These are phyloP conservation scores for Gastroboletus turbinatus DNA, from an alignment of 1,284 basidiomycete species.

Conservation along the genomic window DNA sequence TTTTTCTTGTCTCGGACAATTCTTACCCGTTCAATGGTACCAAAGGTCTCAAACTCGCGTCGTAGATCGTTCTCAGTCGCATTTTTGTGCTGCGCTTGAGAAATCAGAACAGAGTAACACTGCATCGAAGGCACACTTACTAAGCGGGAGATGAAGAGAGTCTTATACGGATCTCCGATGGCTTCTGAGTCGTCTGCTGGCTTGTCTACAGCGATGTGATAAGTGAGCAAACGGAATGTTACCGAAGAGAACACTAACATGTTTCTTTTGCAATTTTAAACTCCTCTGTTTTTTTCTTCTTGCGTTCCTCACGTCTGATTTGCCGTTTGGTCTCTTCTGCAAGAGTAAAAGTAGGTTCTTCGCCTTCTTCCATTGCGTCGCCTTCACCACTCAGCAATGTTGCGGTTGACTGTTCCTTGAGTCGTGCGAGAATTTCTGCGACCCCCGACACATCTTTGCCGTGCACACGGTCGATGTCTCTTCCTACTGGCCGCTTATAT, in stretches of 20 bases:
- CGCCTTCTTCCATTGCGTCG: constrained; percentile 74
- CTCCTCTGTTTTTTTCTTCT: constrained; percentile 76
- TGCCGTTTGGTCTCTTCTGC: constrained; percentile 79
- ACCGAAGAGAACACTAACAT: constrained; percentile 52
- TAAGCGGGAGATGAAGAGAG: constrained; percentile 92
- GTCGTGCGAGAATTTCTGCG: constrained; percentile 64
- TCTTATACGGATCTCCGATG: constrained; percentile 98
- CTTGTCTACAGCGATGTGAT: constrained; percentile 59
- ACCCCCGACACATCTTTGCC: constrained; percentile 75
- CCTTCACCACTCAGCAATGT: constrained; percentile 57
- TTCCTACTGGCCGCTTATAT: constrained; percentile 81
- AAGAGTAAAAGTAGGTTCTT: constrained; percentile 73
- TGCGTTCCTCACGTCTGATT: constrained; percentile 76
- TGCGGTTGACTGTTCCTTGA: constrained; percentile 77
- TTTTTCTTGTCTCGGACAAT: constrained; percentile 90
- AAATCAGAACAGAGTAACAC: constrained; percentile 22
- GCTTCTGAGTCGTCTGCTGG: constrained; percentile 91
- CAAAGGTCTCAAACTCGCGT: constrained; percentile 94
- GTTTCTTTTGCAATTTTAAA: constrained; percentile 81
- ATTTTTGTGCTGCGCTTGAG: constrained; percentile 67
- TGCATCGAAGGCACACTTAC: constrained; percentile 43
- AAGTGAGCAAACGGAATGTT: constrained; percentile 9
- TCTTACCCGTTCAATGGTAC: constrained; percentile 88
- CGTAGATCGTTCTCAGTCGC: constrained; percentile 90
- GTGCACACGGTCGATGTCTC: constrained; percentile 74